Evolutionary conservation across 2,329 filamentous ascomycete species (phyloP).

Genomic region (Diaporthe citrichinensis): DNA sequence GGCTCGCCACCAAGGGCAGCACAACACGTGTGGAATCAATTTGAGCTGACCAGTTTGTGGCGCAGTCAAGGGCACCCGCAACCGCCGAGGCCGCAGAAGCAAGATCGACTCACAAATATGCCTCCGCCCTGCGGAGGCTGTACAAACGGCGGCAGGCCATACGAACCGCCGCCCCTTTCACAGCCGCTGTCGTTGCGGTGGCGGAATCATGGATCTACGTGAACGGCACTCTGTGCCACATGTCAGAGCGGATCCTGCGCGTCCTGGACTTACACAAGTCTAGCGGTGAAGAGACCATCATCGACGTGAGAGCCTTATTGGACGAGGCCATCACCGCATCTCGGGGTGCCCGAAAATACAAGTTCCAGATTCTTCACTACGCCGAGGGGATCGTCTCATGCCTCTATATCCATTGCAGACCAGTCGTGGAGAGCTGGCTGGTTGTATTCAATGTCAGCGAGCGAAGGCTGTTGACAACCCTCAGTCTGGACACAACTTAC

Average conservation of each 20-base stretch:
- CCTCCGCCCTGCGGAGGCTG: slow-evolving; percentile 69
- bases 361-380: slow-evolving; percentile 70
- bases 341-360: slow-evolving; percentile 54
- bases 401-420: slow-evolving; percentile 61
- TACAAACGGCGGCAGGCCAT: slow-evolving; percentile 74
- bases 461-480: slow-evolving; percentile 56
- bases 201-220: slow-evolving; percentile 74
- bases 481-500: slow-evolving; percentile 59
- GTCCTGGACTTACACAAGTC: slow-evolving; percentile 70
- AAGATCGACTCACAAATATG: slow-evolving; percentile 54
- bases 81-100: slow-evolving; percentile 53
- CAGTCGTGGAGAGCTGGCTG: slow-evolving; percentile 62
- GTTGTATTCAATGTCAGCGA: slow-evolving; percentile 62
- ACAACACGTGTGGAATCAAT: not conserved
- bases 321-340: slow-evolving; percentile 54
- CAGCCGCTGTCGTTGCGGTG: slow-evolving; percentile 70
- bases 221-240: slow-evolving; percentile 76
- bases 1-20: not conserved
- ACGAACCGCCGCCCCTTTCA: slow-evolving; percentile 73
- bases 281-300: slow-evolving; percentile 64
- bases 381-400: slow-evolving; percentile 70
- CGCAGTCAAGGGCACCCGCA: slow-evolving; percentile 51
- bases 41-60: slow-evolving; percentile 45
- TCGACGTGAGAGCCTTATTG: slow-evolving; percentile 64
- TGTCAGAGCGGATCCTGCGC: slow-evolving; percentile 63